phyloP scores from a whole-genome alignment of 2,329 filamentous ascomycete species.

The Aspergillus caelatus region DNA sequence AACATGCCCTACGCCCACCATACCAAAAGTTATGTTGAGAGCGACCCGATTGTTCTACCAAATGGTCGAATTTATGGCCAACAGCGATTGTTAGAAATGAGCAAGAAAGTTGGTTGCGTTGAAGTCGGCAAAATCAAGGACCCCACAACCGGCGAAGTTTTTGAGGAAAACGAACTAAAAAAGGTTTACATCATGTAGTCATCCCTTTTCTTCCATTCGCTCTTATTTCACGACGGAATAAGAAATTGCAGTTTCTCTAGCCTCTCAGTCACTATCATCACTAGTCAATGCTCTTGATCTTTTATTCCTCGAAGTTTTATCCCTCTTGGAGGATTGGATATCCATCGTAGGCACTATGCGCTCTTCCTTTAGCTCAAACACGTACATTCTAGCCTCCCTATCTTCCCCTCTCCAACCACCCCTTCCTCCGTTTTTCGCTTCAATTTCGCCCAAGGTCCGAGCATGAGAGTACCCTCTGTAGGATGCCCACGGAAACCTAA shows the following conservation, averaged over 20 bases:
- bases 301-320: conserved; percentile 37
- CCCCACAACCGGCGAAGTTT: conserved; percentile 73
- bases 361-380: conserved; percentile 47
- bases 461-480: conserved; percentile 53
- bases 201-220: background rate
- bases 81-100: conserved; percentile 72
- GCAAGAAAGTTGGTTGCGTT: conserved; percentile 73
- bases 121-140: conserved; percentile 71
- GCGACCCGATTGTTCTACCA: conserved; percentile 81
- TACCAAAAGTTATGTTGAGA: conserved; percentile 88
- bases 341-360: conserved; percentile 3
- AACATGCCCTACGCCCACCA: conserved; percentile 94
- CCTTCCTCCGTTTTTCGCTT: conserved; percentile 40
- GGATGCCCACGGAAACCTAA: conserved; percentile 50
- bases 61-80: conserved; percentile 85
- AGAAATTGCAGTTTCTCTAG: background rate
- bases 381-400: conserved; percentile 50
- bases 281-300: conserved; percentile 36
- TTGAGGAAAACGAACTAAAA: conserved; percentile 64
- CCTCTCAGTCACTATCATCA: conserved; percentile 32
- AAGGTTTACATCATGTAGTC: conserved; percentile 86
- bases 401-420: conserved; percentile 53
- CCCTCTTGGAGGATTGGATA: conserved; percentile 6
- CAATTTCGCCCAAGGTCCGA: conserved; percentile 49
- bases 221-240: background rate